Percentiles rank a stretch among this genome's conserved stretches.
Conservation (phyloP, 768 basidiomycete genomes). For the Cystobasidium onofrii region DNA sequence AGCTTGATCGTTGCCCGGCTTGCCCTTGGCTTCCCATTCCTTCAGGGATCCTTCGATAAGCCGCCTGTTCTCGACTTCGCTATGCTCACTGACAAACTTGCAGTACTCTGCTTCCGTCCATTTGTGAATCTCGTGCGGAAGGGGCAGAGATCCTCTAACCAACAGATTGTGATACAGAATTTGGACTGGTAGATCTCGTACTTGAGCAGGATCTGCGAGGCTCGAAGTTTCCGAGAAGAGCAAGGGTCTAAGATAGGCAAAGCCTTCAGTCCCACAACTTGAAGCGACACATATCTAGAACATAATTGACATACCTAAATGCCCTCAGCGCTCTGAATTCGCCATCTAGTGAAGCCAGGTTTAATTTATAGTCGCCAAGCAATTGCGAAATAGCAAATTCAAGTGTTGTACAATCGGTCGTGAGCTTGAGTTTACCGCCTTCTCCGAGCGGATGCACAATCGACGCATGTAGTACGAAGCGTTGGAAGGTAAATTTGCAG, state of each 20-base stretch:
- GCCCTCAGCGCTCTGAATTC: conserved; percentile 75
- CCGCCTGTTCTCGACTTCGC: conserved; percentile 66
- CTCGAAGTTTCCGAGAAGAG: conserved; percentile 75
- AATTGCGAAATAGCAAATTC: conserved; percentile 86
- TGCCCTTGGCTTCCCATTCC: conserved; percentile 56
- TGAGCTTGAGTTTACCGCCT: conserved; percentile 83
- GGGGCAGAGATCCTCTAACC: conserved; percentile 63
- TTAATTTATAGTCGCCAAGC: conserved; percentile 47
- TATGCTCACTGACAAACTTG: conserved; percentile 87
- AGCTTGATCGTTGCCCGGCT: background rate
- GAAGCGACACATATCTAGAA: background rate
- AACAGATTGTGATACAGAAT: conserved; percentile 81
- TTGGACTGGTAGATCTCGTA: conserved; percentile 64
- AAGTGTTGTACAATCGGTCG: conserved; percentile 90
- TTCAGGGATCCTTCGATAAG: conserved; percentile 69
- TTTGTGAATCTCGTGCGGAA: conserved; percentile 80
- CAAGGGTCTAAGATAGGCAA: conserved; percentile 75
- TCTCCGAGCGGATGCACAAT: conserved; percentile 86
- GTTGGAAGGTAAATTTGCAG: conserved; percentile 68
- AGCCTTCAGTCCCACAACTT: too few species aligned
- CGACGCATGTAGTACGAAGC: conserved; percentile 87
- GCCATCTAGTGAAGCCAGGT: conserved; percentile 68
- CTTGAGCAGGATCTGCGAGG: conserved; percentile 60
- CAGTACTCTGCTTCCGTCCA: conserved; percentile 97
- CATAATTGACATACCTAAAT: conserved; percentile 11